Percentiles rank a stretch among this genome's conserved stretches.
phyloP scores from a whole-genome alignment of 2,329 filamentous ascomycete species.

The Neurospora sp. region DNA sequence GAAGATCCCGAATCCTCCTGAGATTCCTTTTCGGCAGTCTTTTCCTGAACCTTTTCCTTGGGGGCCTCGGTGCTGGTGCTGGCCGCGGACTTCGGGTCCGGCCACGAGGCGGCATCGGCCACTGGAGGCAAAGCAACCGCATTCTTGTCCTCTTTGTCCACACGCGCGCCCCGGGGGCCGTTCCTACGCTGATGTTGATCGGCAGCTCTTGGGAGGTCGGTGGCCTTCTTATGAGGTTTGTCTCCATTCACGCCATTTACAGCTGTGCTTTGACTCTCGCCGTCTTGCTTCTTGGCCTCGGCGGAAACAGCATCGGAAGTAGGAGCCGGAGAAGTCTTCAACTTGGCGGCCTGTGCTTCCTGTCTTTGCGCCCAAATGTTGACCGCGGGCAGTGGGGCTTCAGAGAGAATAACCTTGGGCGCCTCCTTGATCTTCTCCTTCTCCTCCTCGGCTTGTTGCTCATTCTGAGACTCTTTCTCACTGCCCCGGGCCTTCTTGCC shows the following conservation, averaged over 20 bases:
- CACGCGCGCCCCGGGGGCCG: constrained; percentile 35
- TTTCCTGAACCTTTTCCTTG: constrained; percentile 60
- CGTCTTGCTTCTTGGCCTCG: constrained; percentile 34
- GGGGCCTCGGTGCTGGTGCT: constrained; percentile 54
- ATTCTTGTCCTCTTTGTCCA: constrained; percentile 32
- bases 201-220: constrained; percentile 30
- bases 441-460: constrained; percentile 40
- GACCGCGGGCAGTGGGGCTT: constrained; percentile 71
- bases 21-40: constrained; percentile 54
- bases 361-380: constrained; percentile 82
- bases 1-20: constrained; percentile 41
- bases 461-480: constrained; percentile 44
- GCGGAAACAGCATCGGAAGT: constrained; percentile 14
- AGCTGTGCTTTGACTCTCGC: constrained; percentile 14
- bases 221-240: constrained; percentile 33
- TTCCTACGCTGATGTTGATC: constrained; percentile 31
- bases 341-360: constrained; percentile 51
- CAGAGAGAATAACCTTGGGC: constrained; percentile 57
- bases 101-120: constrained; percentile 74
- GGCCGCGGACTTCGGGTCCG: constrained; percentile 72
- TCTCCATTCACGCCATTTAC: constrained; percentile 25
- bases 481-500: constrained; percentile 50
- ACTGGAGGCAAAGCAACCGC: constrained; percentile 46
- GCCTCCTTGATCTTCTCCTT: constrained; percentile 43
- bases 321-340: constrained; percentile 24